Evolutionary conservation across 352 stramenopile genomes (phyloP), one percentile per base, ranked within the genome.

Genomic region (Globisporangium emineosum): DNA sequence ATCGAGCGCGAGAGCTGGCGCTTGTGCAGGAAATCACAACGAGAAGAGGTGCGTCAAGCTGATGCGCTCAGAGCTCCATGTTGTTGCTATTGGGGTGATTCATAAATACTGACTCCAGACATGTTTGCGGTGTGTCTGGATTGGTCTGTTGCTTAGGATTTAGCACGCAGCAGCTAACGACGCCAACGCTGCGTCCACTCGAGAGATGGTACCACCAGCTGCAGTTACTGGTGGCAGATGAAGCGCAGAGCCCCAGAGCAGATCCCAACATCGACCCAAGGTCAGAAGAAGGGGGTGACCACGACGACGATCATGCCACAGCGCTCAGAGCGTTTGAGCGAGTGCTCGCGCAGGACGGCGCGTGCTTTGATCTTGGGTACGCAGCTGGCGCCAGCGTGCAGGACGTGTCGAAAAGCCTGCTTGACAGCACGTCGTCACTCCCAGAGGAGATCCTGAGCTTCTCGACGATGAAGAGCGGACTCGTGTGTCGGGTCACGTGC

Each of bases 281-380:
- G n/a, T 5, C n/a, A 7, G 29, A 49, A 25, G 59, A 45, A 13
- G 42, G 63, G 15, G 23, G n/a, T 10, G 19, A 51, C 0, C 42
- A 62, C 4, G 32, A 12, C 0, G 40, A 65, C 27, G 50, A 68
- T 10, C 21, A 55, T 47, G 13, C 65, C 17, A 29, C 35, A 13
- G 56, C 60, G 42, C 43, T 73, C n/a, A 15, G 59, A 29, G 45
- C 45, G 12, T 60, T 65, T 2, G 62, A 75, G 12, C 23, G 15
- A 10, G 32, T 45, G 27, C 59, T 82, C 29, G 15, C 21, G 6
- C 50, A 33, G 9, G 70, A 88, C 25, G 42, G 63, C 19, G 52
- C 33, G 25, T 88, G 77, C 61, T 87, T 75, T 25, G 82, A 91
- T 45, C 55, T 86, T 2, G 51, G 66, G 5, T 90, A 86, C 53